phyloP scores from a whole-genome alignment of 2,329 filamentous ascomycete species.

The Cytospora mali region DNA sequence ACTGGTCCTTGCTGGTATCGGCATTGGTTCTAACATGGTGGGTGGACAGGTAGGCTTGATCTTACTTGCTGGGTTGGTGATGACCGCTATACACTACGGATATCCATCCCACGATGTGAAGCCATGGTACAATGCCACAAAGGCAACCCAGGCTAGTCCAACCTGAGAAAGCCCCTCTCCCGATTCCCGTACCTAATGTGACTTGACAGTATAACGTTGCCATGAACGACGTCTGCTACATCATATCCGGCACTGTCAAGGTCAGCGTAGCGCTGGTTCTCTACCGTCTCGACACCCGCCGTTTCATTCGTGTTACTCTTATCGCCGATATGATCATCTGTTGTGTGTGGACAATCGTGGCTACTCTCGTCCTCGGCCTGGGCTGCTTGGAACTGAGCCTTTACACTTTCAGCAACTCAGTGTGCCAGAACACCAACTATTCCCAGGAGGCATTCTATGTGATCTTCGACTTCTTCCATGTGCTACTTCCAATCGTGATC shows the following conservation, averaged over 20 bases:
- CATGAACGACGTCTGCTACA: conserved; percentile 24
- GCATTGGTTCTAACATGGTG: neutral
- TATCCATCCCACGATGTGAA: neutral
- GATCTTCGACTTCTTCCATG: conserved; percentile 21
- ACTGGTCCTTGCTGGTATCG: neutral
- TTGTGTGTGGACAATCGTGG: conserved; percentile 18
- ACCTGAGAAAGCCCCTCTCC: too few species aligned
- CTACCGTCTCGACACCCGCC: conserved; percentile 24
- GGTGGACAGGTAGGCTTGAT: conserved; percentile 12
- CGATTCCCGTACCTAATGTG: neutral
- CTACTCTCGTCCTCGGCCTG: conserved; percentile 20
- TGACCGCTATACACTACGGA: neutral
- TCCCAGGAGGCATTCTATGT: conserved; percentile 25
- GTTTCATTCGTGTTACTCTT: conserved; percentile 8
- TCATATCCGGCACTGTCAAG: conserved; percentile 25
- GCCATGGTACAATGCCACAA: conserved; percentile 3
- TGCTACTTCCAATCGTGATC: conserved; percentile 24
- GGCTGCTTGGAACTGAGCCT: conserved; percentile 18
- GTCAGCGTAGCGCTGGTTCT: conserved; percentile 26
- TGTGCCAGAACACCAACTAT: conserved; percentile 23
- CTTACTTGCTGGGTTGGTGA: conserved; percentile 9
- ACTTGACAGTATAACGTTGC: conserved; percentile 10
- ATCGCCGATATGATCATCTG: conserved; percentile 24
- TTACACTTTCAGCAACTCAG: neutral
- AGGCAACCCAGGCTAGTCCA: neutral